Conservation (phyloP, 176 grass and related monocot genomes). For the Zizania latifolia region DNA sequence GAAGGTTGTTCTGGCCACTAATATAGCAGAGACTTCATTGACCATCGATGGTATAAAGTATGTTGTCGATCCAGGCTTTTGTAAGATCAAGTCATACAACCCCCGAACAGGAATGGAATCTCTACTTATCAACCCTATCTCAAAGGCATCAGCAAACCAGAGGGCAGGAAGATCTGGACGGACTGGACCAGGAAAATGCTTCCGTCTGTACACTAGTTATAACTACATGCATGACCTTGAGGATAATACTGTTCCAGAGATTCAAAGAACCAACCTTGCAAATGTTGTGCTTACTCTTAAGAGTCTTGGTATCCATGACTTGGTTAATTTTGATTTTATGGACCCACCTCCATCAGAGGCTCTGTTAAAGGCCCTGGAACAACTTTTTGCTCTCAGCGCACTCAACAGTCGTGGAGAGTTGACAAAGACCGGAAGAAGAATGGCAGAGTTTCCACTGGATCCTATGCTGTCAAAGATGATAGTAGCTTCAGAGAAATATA, state of each 20-base stretch:
- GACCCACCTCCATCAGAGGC: conserved; percentile 89
- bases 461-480: conserved; percentile 94
- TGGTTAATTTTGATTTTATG: conserved; percentile 99
- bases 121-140: conserved; percentile 81
- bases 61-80: conserved; percentile 94
- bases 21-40: conserved; percentile 91
- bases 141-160: conserved; percentile 90
- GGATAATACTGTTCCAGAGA: conserved; percentile 83
- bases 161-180: conserved; percentile 87
- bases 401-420: conserved; percentile 80
- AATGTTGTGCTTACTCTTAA: conserved; percentile 94
- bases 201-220: conserved; percentile 77
- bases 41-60: conserved; percentile 98
- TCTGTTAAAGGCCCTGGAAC: conserved; percentile 79
- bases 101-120: conserved; percentile 92
- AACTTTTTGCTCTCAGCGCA: conserved; percentile 93
- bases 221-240: conserved; percentile 93
- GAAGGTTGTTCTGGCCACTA: conserved; percentile 90
- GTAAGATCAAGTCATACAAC: conserved; percentile 90
- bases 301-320: conserved; percentile 87
- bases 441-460: conserved; percentile 95
- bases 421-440: conserved; percentile 92
- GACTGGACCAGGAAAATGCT: conserved; percentile 92
- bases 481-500: conserved; percentile 84
- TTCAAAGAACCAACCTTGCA: conserved; percentile 87